Evolutionary conservation across 805 yeast genomes (phyloP).

Genomic region (Tetrapisispora pingtungensis): DNA sequence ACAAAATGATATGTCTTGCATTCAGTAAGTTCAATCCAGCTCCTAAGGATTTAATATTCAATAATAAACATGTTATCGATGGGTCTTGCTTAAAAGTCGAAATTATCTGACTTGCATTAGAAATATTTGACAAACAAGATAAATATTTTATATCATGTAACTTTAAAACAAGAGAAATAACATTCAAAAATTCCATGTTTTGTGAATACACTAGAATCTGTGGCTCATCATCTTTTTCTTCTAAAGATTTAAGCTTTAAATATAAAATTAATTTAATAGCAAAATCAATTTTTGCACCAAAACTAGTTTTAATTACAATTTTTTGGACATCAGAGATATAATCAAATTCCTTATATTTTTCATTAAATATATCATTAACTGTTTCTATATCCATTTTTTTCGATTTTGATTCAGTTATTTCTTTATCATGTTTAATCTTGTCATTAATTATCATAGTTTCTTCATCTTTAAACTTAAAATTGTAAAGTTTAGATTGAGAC

Average conservation of each 20-base stretch:
- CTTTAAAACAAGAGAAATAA: constrained; percentile 56
- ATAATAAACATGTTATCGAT: constrained; percentile 67
- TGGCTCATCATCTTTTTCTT: constrained; percentile 31
- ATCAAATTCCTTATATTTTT: constrained; percentile 17
- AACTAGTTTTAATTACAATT: constrained; percentile 37
- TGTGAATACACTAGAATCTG: constrained; percentile 88
- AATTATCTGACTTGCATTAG: constrained; percentile 17
- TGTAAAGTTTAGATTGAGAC: constrained; percentile 45
- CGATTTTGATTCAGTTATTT: too few species aligned
- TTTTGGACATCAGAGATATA: constrained; percentile 37
- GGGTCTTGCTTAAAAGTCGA: constrained; percentile 51
- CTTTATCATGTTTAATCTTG: not conserved
- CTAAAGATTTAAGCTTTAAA: constrained; percentile 42
- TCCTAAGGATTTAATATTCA: constrained; percentile 80
- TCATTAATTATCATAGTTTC: not conserved
- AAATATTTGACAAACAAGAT: constrained; percentile 34
- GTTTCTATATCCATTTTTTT: not conserved
- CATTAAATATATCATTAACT: constrained; percentile 9
- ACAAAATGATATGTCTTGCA: constrained; percentile 83
- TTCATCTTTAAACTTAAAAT: constrained; percentile 43
- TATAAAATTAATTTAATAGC: constrained; percentile 64
- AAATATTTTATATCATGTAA: constrained; percentile 43
- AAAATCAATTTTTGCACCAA: constrained; percentile 82
- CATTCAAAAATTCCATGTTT: constrained; percentile 64
- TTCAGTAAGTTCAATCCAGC: constrained; percentile 85